Conservation (phyloP, 1,284 basidiomycete species). For the Leccinum colubrinum region DNA sequence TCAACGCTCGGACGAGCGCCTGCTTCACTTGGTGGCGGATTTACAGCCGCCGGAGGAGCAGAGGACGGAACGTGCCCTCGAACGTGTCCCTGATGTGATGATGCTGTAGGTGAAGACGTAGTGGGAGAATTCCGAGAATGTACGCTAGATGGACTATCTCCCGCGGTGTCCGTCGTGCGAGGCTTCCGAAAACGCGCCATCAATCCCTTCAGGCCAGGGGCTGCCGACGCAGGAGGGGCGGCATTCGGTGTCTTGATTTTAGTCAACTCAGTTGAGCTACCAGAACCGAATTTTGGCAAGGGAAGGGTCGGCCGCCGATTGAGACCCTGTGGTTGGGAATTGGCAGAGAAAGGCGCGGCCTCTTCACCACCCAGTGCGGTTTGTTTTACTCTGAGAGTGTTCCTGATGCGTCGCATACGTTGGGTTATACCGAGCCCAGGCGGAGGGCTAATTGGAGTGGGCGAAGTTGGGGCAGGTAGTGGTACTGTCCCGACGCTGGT, state of each 20-base stretch:
- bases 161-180: conserved; percentile 37
- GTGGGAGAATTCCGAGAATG: conserved; percentile 32
- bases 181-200: conserved; percentile 77
- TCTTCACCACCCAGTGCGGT: conserved; percentile 50
- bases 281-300: conserved; percentile 33
- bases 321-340: conserved; percentile 41
- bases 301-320: conserved; percentile 38
- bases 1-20: conserved; percentile 27
- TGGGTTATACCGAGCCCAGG: conserved; percentile 51
- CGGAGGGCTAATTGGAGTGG: conserved; percentile 29
- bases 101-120: conserved; percentile 30
- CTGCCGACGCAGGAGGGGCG: conserved; percentile 63
- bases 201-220: conserved; percentile 72
- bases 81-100: conserved; percentile 32
- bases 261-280: conserved; percentile 49
- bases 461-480: conserved; percentile 43
- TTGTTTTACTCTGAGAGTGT: conserved; percentile 66
- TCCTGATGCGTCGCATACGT: conserved; percentile 68
- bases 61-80: conserved; percentile 22
- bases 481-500: conserved; percentile 76
- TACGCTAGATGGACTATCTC: conserved; percentile 33
- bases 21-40: conserved; percentile 11
- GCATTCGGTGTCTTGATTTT: conserved; percentile 51
- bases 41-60: conserved; percentile 5
- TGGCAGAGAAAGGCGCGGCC: conserved; percentile 42